Base-by-base conservation (phyloP, 805 yeast genomes). In the Cyberlindnera meyerae region DNA sequence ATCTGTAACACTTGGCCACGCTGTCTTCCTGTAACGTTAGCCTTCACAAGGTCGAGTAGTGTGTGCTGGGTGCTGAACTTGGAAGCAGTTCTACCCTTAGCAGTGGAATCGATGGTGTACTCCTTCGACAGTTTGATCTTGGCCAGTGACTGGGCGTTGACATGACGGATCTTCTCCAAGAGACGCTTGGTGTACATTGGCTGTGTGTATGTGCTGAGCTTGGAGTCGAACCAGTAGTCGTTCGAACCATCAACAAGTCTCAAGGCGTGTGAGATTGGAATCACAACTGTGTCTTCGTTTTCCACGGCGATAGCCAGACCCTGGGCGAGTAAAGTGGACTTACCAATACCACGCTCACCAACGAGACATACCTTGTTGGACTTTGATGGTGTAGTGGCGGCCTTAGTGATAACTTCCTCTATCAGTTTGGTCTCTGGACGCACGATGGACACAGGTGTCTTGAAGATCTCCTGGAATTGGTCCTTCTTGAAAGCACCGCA, bases 321-420 rank as follows among this genome's bases (percentile, higher is more conserved):
- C 58, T 88, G 96, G 0, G 89, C 59, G 31, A 88, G 50, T 26
- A 80, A 52, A 0, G 86, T 75, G 4, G 90, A 74, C 63, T 88
- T 89, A 7, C 97, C 97, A 9, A 74, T 69, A 33, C 96, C 96
- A 29, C 73, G 61, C 37, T 72, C 79, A 29, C 95, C 95, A 15
- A 73, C 56, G n/a, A 86, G 43, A 21, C 79, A 63, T 21, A 71
- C 49, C 48, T 81, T 68, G 52, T 77, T 81, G 11, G 60, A 49
- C 1, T 71, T 56, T 0, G 71, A 52, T 5, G 52, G 30, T 0
- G 64, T 31, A 0, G 41, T 34, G 3, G 49, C 43, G 18, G 71
- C 55, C 6, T 58, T 57, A 13, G 60, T 41, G 9, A 77, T 51
- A 31, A 77, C 58, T 1, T 62, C 52, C 17, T 62, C 47, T 11